Percentiles rank a stretch among this genome's conserved stretches.
These are phyloP conservation scores for Epichloe sibirici DNA, from an alignment of 2,329 filamentous ascomycete genomes.

Conservation along the genomic window DNA sequence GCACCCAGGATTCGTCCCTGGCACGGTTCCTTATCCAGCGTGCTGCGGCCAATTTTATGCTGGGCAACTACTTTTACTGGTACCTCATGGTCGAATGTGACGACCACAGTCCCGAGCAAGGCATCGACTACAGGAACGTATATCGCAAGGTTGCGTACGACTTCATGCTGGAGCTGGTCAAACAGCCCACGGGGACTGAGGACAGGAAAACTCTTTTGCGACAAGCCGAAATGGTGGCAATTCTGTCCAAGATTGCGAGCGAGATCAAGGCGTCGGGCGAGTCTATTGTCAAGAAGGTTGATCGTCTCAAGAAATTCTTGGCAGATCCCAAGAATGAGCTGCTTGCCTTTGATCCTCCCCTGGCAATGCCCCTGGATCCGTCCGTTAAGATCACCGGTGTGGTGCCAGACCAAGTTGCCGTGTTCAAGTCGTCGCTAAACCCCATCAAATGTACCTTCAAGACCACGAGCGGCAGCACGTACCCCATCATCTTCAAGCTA, in stretches of 20 bases:
- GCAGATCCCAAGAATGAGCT: constrained; percentile 87
- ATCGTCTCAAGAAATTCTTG: constrained; percentile 72
- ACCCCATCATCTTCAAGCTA: constrained; percentile 93
- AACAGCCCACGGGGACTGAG: constrained; percentile 55
- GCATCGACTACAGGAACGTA: constrained; percentile 64
- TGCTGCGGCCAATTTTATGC: constrained; percentile 74
- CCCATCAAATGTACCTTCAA: constrained; percentile 88
- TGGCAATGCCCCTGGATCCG: constrained; percentile 83
- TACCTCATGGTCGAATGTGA: constrained; percentile 97
- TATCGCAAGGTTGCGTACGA: constrained; percentile 92
- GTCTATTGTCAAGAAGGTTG: constrained; percentile 67
- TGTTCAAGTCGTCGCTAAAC: constrained; percentile 91
- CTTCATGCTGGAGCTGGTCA: constrained; percentile 82
- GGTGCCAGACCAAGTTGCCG: constrained; percentile 70
- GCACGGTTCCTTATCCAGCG: constrained; percentile 81
- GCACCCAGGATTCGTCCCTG: constrained; percentile 65
- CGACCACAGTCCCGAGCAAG: constrained; percentile 65
- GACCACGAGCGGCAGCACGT: constrained; percentile 62
- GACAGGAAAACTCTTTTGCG: constrained; percentile 65
- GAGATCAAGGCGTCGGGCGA: constrained; percentile 75
- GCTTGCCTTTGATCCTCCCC: constrained; percentile 65
- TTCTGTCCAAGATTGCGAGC: constrained; percentile 78
- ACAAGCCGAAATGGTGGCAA: constrained; percentile 79
- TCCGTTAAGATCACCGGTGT: constrained; percentile 67
- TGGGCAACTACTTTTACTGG: constrained; percentile 96